Base-by-base conservation (phyloP, 148 eudicot species). In the Vaccinium vitisidaea region DNA sequence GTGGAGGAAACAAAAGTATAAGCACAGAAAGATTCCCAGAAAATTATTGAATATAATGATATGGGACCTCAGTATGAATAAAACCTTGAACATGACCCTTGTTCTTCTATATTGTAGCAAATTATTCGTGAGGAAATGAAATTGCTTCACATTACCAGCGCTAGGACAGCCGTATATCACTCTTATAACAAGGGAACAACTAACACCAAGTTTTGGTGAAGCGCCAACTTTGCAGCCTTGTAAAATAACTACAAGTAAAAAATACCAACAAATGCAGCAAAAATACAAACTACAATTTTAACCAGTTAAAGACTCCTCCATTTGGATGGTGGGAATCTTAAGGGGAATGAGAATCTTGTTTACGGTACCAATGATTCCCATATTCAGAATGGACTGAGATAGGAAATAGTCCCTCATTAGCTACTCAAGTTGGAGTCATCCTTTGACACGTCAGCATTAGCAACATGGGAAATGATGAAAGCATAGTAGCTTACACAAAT, bases 1-100 rank as follows among this genome's bases (percentile, higher is more conserved):
- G 89, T 54, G n/a, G 50, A 76, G 69, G 59, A 85, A 84, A 79
- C 80, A 88, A 85, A 19, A 11, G 39, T 50, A 50, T 25, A 53
- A 76, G 27, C 53, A 61, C 23, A 39, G 48, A 19, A 55, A 23
- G 2, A 54, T 16, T 78, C 43, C 48, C 23, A 70, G 23, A 67
- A 48, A 54, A 39, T 7, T 39, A 30, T 30, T 15, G 16, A 7
- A 67, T 53, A 43, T 18, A 70, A 6, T 19, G 8, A 55, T 13
- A 61, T 50, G 21, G 55, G 55, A 73, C 18, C 13, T 32, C 2
- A 48, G 2, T 10, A 74, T 19, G 25, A 39, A 79, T 27, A 18
- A 80, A 25, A n/a, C 48, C 32, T 76, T 79, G 7, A 61, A 12
- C 59, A 39, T 54, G 3, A 39, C 12, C 27, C 19, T 8, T 5